Evolutionary conservation across 164 flowering plant genomes (phyloP).

Genomic region (Echeveria elegans): DNA sequence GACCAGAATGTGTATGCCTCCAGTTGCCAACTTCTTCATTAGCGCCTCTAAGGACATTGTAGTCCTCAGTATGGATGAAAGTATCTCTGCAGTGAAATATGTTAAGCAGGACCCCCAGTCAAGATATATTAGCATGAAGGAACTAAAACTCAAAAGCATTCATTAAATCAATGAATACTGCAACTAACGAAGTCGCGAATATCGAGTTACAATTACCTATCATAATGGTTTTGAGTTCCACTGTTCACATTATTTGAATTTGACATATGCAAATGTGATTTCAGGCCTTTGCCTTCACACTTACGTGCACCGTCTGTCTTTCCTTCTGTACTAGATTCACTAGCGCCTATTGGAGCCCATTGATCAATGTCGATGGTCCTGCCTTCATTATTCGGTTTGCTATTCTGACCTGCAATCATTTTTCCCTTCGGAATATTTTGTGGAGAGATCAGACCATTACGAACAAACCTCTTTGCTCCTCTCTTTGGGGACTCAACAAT

Average conservation of each 20-base stretch:
- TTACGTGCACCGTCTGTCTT: constrained; percentile 25
- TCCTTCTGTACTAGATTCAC: constrained; percentile 30
- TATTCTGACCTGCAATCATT: constrained; percentile 19
- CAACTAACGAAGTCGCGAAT: not conserved
- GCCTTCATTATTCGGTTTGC: constrained; percentile 11
- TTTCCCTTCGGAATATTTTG: constrained; percentile 47
- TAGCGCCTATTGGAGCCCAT: constrained; percentile 15
- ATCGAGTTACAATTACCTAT: constrained; percentile 37
- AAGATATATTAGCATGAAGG: not conserved
- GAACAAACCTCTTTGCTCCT: constrained; percentile 57
- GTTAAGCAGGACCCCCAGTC: not conserved
- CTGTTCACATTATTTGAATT: constrained; percentile 19
- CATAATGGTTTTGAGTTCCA: constrained; percentile 11
- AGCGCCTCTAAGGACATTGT: not conserved
- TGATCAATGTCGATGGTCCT: constrained; percentile 8
- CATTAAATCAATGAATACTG: not conserved
- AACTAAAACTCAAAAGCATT: not conserved
- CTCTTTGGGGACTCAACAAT: constrained; percentile 26
- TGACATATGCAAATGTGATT: constrained; percentile 16
- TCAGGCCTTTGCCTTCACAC: constrained; percentile 49
- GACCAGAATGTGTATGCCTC: constrained; percentile 42
- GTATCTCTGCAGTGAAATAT: not conserved
- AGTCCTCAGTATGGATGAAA: not conserved
- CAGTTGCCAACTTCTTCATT: constrained; percentile 39
- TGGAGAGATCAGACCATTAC: constrained; percentile 87